Conservation (phyloP, 1,284 basidiomycete species). For the Irpex sp. region DNA sequence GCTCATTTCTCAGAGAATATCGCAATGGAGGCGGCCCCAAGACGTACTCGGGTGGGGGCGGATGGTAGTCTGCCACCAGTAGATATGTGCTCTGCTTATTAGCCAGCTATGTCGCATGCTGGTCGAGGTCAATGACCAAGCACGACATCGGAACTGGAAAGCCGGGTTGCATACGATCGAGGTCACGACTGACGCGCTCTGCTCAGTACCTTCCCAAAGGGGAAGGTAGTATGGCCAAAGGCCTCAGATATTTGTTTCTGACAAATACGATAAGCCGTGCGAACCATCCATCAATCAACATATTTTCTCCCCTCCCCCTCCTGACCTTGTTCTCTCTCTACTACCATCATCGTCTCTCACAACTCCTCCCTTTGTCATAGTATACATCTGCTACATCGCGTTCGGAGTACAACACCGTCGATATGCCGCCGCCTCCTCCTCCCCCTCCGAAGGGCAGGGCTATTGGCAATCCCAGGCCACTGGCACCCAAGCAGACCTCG, state of each 20-base stretch:
- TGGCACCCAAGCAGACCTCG: background rate
- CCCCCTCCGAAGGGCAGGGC: background rate
- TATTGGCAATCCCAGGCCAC: background rate
- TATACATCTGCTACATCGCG: background rate
- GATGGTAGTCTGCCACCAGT: too few species aligned
- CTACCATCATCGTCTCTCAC: background rate
- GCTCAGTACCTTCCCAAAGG: too few species aligned
- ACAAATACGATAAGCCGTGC: background rate
- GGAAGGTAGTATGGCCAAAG: background rate
- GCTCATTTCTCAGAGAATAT: background rate
- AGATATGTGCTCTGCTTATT: too few species aligned
- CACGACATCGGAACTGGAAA: background rate
- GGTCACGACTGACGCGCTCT: background rate
- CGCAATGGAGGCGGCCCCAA: background rate
- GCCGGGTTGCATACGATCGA: background rate
- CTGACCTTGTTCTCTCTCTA: background rate
- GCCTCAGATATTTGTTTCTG: background rate
- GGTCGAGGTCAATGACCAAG: background rate
- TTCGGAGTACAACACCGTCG: background rate
- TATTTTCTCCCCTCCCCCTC: background rate
- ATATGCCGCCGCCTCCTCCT: background rate
- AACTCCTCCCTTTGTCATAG: background rate
- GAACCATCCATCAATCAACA: background rate
- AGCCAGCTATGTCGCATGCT: background rate
- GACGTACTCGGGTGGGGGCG: too few species aligned